Conservation (phyloP, 176 grass and related monocot genomes). For the Rhynchospora breviuscula region DNA sequence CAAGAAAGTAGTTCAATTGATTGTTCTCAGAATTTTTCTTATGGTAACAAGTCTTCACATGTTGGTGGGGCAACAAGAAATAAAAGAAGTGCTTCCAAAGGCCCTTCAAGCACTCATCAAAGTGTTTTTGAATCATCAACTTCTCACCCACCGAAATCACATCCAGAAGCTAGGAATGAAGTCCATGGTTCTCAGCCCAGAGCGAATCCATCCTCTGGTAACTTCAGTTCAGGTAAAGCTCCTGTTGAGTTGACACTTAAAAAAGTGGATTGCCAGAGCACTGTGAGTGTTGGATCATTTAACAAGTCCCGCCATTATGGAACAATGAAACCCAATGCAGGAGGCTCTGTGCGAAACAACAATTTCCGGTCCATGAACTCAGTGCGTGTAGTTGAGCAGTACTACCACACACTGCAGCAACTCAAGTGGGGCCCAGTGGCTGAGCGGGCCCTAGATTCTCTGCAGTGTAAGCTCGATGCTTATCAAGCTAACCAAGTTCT, state of each 20-base stretch:
- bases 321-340: slow-evolving; percentile 37
- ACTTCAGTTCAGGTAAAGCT: slow-evolving; percentile 37
- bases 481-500: slow-evolving; percentile 95
- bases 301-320: slow-evolving; percentile 43
- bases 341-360: slow-evolving; percentile 20
- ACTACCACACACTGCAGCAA: slow-evolving; percentile 71
- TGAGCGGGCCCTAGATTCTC: slow-evolving; percentile 58
- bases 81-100: slow-evolving; percentile 35
- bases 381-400: slow-evolving; percentile 58
- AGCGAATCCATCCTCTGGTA: slow-evolving; percentile 44
- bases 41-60: slow-evolving; percentile 21
- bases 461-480: slow-evolving; percentile 63
- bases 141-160: slow-evolving; percentile 25
- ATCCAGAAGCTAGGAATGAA: slow-evolving; percentile 46
- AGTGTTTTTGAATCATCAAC: slow-evolving; percentile 30
- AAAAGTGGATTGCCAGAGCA: slow-evolving; percentile 29
- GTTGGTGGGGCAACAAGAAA: slow-evolving; percentile 32
- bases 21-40: slow-evolving; percentile 40
- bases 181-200: slow-evolving; percentile 31
- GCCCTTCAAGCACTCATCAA: slow-evolving; percentile 12
- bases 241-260: slow-evolving; percentile 32
- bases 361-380: slow-evolving; percentile 48
- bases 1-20: slow-evolving; percentile 23
- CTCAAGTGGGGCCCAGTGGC: slow-evolving; percentile 81
- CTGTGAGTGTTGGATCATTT: slow-evolving; percentile 34